Evolutionary conservation across 2,329 filamentous ascomycete genomes (phyloP).

Genomic region (Plectosphaerella plurivora): DNA sequence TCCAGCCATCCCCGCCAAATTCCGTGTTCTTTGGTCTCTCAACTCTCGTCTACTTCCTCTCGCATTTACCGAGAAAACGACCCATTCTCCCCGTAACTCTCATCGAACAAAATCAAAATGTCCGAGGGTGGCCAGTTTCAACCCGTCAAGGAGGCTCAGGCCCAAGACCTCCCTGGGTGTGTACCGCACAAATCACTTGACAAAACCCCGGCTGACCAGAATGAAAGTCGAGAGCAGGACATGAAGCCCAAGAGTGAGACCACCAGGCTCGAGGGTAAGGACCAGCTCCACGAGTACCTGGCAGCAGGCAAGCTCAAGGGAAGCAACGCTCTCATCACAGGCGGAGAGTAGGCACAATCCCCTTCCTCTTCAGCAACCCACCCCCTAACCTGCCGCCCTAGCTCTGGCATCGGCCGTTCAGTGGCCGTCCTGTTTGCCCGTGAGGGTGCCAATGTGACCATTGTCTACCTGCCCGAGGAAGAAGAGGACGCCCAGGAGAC

Average conservation of each 20-base stretch:
- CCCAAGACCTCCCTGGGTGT: conserved; percentile 32
- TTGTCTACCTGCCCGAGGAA: conserved; percentile 52
- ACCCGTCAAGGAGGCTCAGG: conserved; percentile 26
- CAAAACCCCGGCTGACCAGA: background rate
- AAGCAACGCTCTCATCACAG: conserved; percentile 49
- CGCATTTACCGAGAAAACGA: too few relatives aligned
- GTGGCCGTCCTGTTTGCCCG: conserved; percentile 52
- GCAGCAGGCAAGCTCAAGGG: conserved; percentile 45
- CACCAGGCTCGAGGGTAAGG: conserved; percentile 34
- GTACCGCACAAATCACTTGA: background rate
- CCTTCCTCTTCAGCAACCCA: background rate
- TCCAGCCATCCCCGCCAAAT: too few relatives aligned
- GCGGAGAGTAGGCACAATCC: conserved; percentile 42
- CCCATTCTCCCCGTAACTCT: too few relatives aligned
- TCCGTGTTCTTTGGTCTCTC: too few relatives aligned
- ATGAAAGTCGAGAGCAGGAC: conserved; percentile 25
- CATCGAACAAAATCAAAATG: background rate
- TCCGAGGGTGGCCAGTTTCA: conserved; percentile 24
- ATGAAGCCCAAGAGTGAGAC: conserved; percentile 34
- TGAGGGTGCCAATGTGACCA: conserved; percentile 52
- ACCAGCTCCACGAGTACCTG: conserved; percentile 28
- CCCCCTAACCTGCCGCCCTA: conserved; percentile 12
- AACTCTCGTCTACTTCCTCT: too few relatives aligned
- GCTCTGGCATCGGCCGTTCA: conserved; percentile 50
- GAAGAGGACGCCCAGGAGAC: conserved; percentile 51